These are phyloP conservation scores for Takakia lepidozioides DNA, from an alignment of 225 moss, liverwort and hornwort species.

Conservation along the genomic window DNA sequence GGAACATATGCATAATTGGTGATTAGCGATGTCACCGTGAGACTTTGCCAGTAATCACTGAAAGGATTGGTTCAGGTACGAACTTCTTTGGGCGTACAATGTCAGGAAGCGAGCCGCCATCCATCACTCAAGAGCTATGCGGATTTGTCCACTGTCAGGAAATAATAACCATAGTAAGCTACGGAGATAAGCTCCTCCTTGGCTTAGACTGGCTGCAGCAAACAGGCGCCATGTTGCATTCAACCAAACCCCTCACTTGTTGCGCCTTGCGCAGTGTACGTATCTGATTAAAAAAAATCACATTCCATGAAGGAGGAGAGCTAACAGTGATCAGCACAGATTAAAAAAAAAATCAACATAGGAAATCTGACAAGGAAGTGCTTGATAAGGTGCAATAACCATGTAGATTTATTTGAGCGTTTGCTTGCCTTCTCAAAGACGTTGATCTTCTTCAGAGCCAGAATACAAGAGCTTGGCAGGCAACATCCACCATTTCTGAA, in stretches of 20 bases:
- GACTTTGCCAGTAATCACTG: conserved; percentile 93
- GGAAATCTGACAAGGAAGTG: too few species aligned
- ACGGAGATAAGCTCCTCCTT: too few species aligned
- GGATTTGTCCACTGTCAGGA: conserved; percentile 96
- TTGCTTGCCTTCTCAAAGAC: too few species aligned
- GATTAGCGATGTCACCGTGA: too few species aligned
- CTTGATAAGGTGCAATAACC: too few species aligned
- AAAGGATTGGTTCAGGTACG: conserved; percentile 93
- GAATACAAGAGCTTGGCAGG: conserved; percentile 93
- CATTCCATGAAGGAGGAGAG: too few species aligned
- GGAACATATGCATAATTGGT: too few species aligned
- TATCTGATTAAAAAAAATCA: conserved; percentile 96
- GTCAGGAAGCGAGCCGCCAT: conserved; percentile 95
- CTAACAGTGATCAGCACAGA: too few species aligned
- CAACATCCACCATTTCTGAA: too few species aligned
- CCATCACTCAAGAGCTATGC: conserved; percentile 99
- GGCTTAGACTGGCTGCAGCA: too few species aligned
- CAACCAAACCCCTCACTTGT: conserved; percentile 78
- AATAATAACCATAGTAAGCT: too few species aligned
- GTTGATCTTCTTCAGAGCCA: conserved; percentile 99
- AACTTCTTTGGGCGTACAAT: conserved; percentile 93
- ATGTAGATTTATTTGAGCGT: conserved; percentile 16
- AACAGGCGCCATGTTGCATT: conserved; percentile 97
- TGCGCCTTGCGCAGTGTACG: conserved; percentile 96
- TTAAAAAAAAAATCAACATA: too few species aligned